Percentiles rank a stretch among this genome's conserved stretches.
These are phyloP conservation scores for Vanderwaltozyma polyspora DNA, from an alignment of 805 yeast species.

Conservation along the genomic window DNA sequence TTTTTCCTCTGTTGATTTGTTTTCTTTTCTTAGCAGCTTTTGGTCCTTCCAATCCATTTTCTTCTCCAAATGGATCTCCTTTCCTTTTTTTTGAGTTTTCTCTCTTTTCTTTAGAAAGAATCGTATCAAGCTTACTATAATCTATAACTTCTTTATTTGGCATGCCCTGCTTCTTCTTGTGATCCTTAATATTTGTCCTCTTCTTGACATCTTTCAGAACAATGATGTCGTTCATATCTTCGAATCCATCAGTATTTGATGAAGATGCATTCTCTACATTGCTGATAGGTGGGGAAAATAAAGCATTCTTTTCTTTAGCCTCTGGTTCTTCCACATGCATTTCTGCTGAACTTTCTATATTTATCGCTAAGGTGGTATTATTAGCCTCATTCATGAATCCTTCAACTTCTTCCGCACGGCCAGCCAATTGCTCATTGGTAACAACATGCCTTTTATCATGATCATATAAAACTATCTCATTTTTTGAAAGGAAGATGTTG, in stretches of 20 bases:
- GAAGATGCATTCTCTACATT: too few relatives aligned
- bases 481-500: background rate
- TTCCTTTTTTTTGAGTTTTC: conserved; percentile 28
- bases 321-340: background rate
- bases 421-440: conserved; percentile 6
- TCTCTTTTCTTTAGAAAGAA: conserved; percentile 20
- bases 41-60: conserved; percentile 36
- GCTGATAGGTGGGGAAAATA: too few relatives aligned
- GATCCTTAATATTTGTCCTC: conserved; percentile 4
- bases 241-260: conserved; percentile 1
- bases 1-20: conserved; percentile 17
- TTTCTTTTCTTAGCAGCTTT: conserved; percentile 37
- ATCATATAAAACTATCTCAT: background rate
- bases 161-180: conserved; percentile 1
- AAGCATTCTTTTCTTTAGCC: background rate
- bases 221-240: conserved; percentile 30
- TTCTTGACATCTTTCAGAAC: conserved; percentile 27
- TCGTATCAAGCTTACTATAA: conserved; percentile 34
- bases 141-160: conserved; percentile 28
- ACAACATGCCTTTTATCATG: conserved; percentile 4
- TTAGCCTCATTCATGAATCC: conserved; percentile 5
- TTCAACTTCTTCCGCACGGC: conserved; percentile 9
- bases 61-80: conserved; percentile 51
- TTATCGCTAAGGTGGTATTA: background rate
- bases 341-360: background rate